A percentile compares a stretch with the other conserved stretches of the same genome.
phyloP scores from a whole-genome alignment of 2,329 filamentous ascomycete genomes.

The Pestalotiopsis sp. region DNA sequence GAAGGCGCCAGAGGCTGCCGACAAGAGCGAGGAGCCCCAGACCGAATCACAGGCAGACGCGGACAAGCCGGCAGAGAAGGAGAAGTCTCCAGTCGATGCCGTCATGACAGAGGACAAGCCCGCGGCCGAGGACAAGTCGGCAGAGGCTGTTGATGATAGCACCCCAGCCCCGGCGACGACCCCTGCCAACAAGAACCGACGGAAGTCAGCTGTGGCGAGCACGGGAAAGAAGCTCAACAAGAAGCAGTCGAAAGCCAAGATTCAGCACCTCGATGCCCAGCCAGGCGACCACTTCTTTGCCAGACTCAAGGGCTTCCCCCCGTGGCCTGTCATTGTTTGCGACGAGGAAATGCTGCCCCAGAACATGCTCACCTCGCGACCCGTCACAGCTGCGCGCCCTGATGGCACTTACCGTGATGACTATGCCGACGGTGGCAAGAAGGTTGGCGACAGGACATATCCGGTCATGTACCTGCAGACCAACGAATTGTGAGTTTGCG shows the following conservation, averaged over 20 bases:
- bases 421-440: conserved; percentile 86
- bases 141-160: neutral
- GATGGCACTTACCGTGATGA: conserved; percentile 89
- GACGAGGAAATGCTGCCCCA: conserved; percentile 92
- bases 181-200: conserved; percentile 51
- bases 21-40: neutral
- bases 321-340: conserved; percentile 93
- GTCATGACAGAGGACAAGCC: conserved; percentile 4
- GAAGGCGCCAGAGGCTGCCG: conserved; percentile 21
- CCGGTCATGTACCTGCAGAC: conserved; percentile 94
- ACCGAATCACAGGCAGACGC: conserved; percentile 20
- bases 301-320: conserved; percentile 90
- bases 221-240: conserved; percentile 82
- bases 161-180: conserved; percentile 18
- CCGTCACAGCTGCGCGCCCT: conserved; percentile 77
- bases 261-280: conserved; percentile 76
- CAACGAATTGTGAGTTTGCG: conserved; percentile 87
- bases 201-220: conserved; percentile 73
- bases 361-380: conserved; percentile 74
- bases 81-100: conserved; percentile 9
- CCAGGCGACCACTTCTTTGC: conserved; percentile 92
- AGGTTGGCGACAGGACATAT: conserved; percentile 81
- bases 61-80: conserved; percentile 15
- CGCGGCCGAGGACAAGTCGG: conserved; percentile 12
- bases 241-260: conserved; percentile 77